Conservation (phyloP, 2,329 filamentous ascomycete species). For the Metarhizium sp. region DNA sequence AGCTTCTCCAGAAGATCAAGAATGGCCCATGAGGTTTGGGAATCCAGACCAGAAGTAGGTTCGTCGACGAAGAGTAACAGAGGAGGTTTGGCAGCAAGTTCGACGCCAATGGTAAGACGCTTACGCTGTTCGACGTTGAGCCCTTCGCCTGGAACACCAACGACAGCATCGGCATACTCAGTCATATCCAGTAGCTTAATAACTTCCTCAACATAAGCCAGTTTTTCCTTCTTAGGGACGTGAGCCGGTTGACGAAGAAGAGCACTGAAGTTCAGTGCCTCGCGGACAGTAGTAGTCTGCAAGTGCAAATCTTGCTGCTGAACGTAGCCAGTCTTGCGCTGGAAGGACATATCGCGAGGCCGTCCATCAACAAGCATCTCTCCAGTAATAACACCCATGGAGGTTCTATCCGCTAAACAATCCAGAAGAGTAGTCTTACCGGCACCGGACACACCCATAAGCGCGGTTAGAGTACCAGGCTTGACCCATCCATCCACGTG, state of each 20-base stretch:
- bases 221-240: slow-evolving; percentile 65
- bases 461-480: slow-evolving; percentile 77
- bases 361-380: slow-evolving; percentile 63
- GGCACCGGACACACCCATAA: slow-evolving; percentile 90
- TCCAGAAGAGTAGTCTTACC: slow-evolving; percentile 89
- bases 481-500: slow-evolving; percentile 91
- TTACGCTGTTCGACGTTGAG: slow-evolving; percentile 63
- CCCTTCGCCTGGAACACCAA: slow-evolving; percentile 84
- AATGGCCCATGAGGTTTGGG: slow-evolving; percentile 89
- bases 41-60: slow-evolving; percentile 88
- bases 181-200: slow-evolving; percentile 88
- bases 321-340: slow-evolving; percentile 85
- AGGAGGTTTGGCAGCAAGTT: slow-evolving; percentile 84
- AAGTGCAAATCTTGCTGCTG: slow-evolving; percentile 90
- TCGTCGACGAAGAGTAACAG: slow-evolving; percentile 89
- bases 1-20: slow-evolving; percentile 81
- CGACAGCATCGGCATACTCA: slow-evolving; percentile 79
- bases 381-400: slow-evolving; percentile 80
- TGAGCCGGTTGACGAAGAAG: slow-evolving; percentile 73
- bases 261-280: slow-evolving; percentile 79
- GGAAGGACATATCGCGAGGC: slow-evolving; percentile 71
- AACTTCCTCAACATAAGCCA: slow-evolving; percentile 81
- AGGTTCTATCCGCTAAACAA: slow-evolving; percentile 74
- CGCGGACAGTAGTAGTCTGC: slow-evolving; percentile 74
- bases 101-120: slow-evolving; percentile 90